Percentiles rank a stretch among this genome's conserved stretches.
Evolutionary conservation across 2,329 filamentous ascomycete species (phyloP).

Genomic region (Cryphonectria japonica): DNA sequence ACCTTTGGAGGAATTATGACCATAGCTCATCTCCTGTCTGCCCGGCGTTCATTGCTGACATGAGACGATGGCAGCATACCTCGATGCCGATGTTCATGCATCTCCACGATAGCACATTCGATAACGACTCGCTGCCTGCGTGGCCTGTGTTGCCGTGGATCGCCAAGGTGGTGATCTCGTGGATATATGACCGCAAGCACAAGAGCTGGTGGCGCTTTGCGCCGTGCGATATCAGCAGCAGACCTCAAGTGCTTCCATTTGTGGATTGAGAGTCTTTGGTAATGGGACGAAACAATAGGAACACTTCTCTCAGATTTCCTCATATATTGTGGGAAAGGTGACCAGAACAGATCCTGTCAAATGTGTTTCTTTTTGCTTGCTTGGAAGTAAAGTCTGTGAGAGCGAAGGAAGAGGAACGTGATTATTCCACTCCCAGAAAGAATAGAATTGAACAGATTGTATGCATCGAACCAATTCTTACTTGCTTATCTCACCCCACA

Average conservation of each 20-base stretch:
- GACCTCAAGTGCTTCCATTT: conserved; percentile 38
- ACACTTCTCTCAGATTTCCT: no score
- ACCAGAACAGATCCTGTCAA: no score
- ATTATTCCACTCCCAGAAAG: neutral
- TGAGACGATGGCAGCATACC: neutral
- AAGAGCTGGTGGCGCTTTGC: conserved; percentile 44
- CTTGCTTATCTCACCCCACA: neutral
- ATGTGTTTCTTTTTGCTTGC: no score
- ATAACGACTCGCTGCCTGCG: conserved; percentile 31
- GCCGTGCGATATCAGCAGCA: conserved; percentile 37
- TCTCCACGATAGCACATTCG: conserved; percentile 36
- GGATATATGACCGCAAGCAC: conserved; percentile 38
- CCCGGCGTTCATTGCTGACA: conserved; percentile 11
- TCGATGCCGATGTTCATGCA: conserved; percentile 20
- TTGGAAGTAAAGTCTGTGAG: no score
- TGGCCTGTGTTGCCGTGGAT: conserved; percentile 38
- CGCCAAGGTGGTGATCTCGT: conserved; percentile 37
- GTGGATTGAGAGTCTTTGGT: neutral
- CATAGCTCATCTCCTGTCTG: neutral
- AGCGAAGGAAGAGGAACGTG: no score
- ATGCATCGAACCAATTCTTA: neutral
- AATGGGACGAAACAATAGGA: no score
- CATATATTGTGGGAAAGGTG: no score
- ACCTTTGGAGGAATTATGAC: no score
- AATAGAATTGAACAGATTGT: neutral